A percentile compares a stretch with the other conserved stretches of the same genome.
Evolutionary conservation across 805 yeast genomes (phyloP).

Genomic region (Cyberlindnera misumaiensis): DNA sequence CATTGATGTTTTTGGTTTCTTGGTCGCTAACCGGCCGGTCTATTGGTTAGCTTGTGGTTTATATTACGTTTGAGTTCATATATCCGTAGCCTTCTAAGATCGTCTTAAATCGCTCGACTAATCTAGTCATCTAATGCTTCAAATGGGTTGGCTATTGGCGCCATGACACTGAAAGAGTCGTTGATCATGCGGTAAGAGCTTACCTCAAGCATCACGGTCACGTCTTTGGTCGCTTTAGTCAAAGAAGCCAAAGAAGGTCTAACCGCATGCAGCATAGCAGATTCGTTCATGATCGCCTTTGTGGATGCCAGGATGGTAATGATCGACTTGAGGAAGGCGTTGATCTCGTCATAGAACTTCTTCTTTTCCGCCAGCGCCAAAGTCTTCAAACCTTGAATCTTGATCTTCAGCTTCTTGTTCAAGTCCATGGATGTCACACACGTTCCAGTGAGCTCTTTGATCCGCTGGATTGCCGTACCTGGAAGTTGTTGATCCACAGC

Average conservation of each 20-base stretch:
- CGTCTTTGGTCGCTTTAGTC: constrained; percentile 86
- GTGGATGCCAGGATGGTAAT: constrained; percentile 80
- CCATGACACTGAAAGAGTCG: constrained; percentile 10
- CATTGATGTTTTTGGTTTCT: constrained; percentile 1
- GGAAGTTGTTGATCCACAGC: constrained; percentile 29
- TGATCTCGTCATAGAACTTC: constrained; percentile 80
- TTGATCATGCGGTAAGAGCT: constrained; percentile 40
- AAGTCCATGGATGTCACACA: constrained; percentile 81
- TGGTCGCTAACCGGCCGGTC: too few species aligned
- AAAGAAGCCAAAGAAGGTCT: constrained; percentile 73
- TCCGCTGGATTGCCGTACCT: constrained; percentile 49
- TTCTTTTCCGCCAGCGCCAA: constrained; percentile 46
- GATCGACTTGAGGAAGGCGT: constrained; percentile 73
- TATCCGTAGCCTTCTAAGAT: too few species aligned
- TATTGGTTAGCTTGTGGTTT: constrained; percentile 1
- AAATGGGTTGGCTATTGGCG: too few species aligned
- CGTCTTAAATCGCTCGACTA: too few species aligned
- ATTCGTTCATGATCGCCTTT: constrained; percentile 72
- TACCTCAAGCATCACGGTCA: constrained; percentile 75
- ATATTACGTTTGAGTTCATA: too few species aligned
- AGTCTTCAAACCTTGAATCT: constrained; percentile 36
- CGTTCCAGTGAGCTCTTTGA: constrained; percentile 69
- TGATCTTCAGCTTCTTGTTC: constrained; percentile 55
- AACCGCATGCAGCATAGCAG: constrained; percentile 73
- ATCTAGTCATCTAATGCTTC: too few species aligned